phyloP scores from a whole-genome alignment of 371 early-diverging fungal species.

The Cokeromyces recurvatus region DNA sequence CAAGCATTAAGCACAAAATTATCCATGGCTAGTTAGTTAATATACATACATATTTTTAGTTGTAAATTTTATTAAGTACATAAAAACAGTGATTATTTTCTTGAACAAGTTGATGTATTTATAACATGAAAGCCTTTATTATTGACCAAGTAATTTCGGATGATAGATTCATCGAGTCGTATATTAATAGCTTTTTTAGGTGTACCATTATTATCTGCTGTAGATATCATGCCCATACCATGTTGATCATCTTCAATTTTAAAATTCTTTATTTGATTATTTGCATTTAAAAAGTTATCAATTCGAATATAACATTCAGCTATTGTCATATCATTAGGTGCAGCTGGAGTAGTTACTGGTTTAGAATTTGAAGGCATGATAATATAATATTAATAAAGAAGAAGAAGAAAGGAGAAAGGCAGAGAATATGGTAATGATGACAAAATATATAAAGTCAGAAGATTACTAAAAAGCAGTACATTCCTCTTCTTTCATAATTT shows the following conservation, averaged over 20 bases:
- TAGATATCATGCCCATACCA: slow-evolving; percentile 25
- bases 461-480: too few relatives aligned
- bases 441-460: too few relatives aligned
- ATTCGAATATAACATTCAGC: slow-evolving; percentile 14
- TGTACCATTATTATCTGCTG: neutral
- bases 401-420: too few relatives aligned
- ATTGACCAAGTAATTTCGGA: slow-evolving; percentile 16
- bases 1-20: slow-evolving; percentile 35
- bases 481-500: too few relatives aligned
- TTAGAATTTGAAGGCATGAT: too few relatives aligned
- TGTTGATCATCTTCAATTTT: slow-evolving; percentile 26
- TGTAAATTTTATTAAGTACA: neutral
- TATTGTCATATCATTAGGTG: slow-evolving; percentile 16
- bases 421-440: too few relatives aligned
- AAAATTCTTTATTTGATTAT: slow-evolving; percentile 5
- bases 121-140: slow-evolving; percentile 10
- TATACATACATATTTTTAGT: neutral
- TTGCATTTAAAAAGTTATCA: slow-evolving; percentile 12
- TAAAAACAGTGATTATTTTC: neutral
- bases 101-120: slow-evolving; percentile 2
- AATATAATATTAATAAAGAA: too few relatives aligned
- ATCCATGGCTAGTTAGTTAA: slow-evolving; percentile 23
- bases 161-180: slow-evolving; percentile 6
- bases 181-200: slow-evolving; percentile 14
- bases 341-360: slow-evolving; percentile 16